Percentiles rank a stretch among this genome's conserved stretches.
These are phyloP conservation scores for Boehmeria nivea DNA, from an alignment of 306 rosid species.

Conservation along the genomic window DNA sequence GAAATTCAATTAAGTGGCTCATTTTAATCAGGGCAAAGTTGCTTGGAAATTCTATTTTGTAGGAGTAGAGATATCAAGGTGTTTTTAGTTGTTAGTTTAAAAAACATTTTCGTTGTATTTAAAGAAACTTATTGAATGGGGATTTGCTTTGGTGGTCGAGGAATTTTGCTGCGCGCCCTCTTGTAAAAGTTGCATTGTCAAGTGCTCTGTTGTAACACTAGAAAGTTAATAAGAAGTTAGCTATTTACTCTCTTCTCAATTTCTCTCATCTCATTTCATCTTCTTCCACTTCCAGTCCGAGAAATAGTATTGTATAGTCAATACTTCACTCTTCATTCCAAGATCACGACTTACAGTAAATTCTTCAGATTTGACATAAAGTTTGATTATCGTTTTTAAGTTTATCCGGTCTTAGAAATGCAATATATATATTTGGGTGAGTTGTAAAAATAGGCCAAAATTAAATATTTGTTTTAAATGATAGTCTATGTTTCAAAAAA, in stretches of 20 bases:
- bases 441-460: no score
- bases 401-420: no score
- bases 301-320: no score
- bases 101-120: slow-evolving; percentile 33
- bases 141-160: slow-evolving; percentile 39
- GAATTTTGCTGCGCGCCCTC: slow-evolving; percentile 55
- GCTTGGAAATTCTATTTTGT: slow-evolving; percentile 33
- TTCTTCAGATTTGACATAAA: no score
- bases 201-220: slow-evolving; percentile 42
- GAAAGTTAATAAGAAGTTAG: slow-evolving; percentile 27
- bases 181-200: slow-evolving; percentile 31
- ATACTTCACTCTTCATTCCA: no score
- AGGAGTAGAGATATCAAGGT: slow-evolving; percentile 40
- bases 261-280: no score
- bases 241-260: slow-evolving; percentile 3
- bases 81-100: slow-evolving; percentile 19
- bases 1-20: slow-evolving; percentile 18
- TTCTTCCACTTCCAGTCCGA: no score
- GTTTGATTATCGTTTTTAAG: no score
- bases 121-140: slow-evolving; percentile 49
- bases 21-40: slow-evolving; percentile 40
- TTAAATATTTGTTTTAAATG: no score
- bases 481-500: no score
- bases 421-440: no score
- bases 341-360: no score